phyloP scores from a whole-genome alignment of 2,329 filamentous ascomycete species.

The Penicillium sp. region DNA sequence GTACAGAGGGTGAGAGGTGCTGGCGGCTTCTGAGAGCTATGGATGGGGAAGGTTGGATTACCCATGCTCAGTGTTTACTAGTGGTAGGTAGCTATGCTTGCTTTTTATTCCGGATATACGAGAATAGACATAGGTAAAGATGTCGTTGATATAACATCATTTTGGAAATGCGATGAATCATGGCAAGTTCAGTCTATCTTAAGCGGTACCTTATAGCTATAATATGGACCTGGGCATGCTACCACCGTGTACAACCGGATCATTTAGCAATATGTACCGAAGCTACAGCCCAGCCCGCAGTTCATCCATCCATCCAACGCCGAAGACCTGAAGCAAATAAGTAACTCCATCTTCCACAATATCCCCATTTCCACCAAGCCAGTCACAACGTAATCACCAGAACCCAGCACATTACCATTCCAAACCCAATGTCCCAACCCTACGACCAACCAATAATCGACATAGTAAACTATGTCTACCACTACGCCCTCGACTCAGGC shows the following conservation, averaged over 20 bases:
- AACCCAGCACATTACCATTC: neutral
- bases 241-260: neutral
- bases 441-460: constrained; percentile 38
- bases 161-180: neutral
- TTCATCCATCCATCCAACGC: neutral
- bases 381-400: neutral
- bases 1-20: constrained; percentile 56
- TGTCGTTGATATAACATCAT: too few relatives aligned
- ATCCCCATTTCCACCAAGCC: too few relatives aligned
- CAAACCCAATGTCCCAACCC: constrained; percentile 30
- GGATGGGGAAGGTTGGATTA: neutral
- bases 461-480: constrained; percentile 24
- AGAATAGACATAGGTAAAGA: too few relatives aligned
- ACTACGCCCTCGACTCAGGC: constrained; percentile 13
- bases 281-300: neutral
- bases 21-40: constrained; percentile 50
- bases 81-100: too few relatives aligned
- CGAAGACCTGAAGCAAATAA: neutral
- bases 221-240: too few relatives aligned
- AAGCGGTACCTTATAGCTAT: too few relatives aligned
- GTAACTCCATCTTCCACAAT: neutral
- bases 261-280: constrained; percentile 2
- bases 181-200: neutral
- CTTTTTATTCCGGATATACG: too few relatives aligned
- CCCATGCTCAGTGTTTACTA: neutral